Evolutionary conservation across 495 filamentous ascomycete species (phyloP).

Genomic region (Thozetella sp.): DNA sequence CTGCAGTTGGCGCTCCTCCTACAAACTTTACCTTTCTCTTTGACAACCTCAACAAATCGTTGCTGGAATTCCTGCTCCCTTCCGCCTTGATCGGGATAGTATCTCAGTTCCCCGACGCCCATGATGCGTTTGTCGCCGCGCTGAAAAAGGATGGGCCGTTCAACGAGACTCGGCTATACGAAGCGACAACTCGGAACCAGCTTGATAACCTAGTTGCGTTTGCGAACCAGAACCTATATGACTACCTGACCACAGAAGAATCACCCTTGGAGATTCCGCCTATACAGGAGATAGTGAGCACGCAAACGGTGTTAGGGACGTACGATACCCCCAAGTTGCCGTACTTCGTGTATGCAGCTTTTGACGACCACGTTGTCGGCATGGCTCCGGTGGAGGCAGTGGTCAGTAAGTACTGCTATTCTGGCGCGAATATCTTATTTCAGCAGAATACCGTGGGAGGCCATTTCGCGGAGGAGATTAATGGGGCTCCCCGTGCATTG

Average conservation of each 20-base stretch:
- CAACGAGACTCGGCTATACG: background rate
- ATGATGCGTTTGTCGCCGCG: background rate
- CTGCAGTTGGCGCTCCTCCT: slow-evolving; percentile 40
- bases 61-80: background rate
- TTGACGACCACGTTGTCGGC: background rate
- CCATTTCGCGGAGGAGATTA: no score
- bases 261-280: background rate
- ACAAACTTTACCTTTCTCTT: slow-evolving; percentile 18
- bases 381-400: background rate
- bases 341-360: background rate
- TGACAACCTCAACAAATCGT: background rate
- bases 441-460: no score
- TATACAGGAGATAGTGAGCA: background rate
- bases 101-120: background rate
- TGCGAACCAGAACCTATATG: background rate
- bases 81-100: background rate
- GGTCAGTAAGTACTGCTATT: background rate
- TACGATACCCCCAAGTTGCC: background rate
- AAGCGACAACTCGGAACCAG: background rate
- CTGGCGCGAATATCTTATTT: no score
- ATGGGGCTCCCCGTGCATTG: no score
- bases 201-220: background rate
- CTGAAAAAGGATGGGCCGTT: background rate
- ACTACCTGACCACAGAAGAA: background rate
- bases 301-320: background rate